These are phyloP conservation scores for Lanmaoa pseudosensibilis DNA, from an alignment of 768 basidiomycete species.

Conservation along the genomic window DNA sequence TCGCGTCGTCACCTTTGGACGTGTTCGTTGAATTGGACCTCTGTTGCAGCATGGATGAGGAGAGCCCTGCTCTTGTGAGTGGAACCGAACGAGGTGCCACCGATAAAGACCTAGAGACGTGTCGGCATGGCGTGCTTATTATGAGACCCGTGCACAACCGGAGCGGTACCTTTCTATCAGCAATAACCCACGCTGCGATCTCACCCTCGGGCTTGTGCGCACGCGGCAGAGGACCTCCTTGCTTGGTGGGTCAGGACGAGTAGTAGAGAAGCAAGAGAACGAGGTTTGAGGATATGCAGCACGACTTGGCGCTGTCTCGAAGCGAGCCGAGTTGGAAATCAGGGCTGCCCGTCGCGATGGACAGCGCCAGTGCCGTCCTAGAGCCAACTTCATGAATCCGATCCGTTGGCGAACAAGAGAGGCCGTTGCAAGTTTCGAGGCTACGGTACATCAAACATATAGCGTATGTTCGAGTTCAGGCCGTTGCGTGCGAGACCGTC, in stretches of 20 bases:
- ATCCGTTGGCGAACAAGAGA: background rate
- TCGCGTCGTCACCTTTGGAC: conserved; percentile 26
- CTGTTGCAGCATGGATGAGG: conserved; percentile 23
- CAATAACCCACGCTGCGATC: conserved; percentile 1
- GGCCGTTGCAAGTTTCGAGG: background rate
- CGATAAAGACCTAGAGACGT: conserved; percentile 16
- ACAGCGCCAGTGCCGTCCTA: conserved; percentile 15
- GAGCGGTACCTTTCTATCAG: conserved; percentile 14
- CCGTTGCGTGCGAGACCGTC: conserved; percentile 3
- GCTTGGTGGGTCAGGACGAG: background rate
- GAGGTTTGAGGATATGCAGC: background rate
- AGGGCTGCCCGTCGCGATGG: conserved; percentile 10
- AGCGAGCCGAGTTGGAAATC: conserved; percentile 11
- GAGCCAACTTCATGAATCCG: conserved; percentile 18
- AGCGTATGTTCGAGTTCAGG: background rate
- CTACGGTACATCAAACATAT: conserved; percentile 12
- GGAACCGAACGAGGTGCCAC: background rate
- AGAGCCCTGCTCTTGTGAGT: background rate
- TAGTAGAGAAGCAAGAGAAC: background rate
- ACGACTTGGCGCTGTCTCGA: conserved; percentile 3
- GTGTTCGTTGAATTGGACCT: conserved; percentile 19
- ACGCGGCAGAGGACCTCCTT: background rate
- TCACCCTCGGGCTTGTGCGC: background rate
- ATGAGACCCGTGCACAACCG: background rate
- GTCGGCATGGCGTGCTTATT: conserved; percentile 11